phyloP scores from a whole-genome alignment of 257 asterid species.

The Penstemon eatonii region DNA sequence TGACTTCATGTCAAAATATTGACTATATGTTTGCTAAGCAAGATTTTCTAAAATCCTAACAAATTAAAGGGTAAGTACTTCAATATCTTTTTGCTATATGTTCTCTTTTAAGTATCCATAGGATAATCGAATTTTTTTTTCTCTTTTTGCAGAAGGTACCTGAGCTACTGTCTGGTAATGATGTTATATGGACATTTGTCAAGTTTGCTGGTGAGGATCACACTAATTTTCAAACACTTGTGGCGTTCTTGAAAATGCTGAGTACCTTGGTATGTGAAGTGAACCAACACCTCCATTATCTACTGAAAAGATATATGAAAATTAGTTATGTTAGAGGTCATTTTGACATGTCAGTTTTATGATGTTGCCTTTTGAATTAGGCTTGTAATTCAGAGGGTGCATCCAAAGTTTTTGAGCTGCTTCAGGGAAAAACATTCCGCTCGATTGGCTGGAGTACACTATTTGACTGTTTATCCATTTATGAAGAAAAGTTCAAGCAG shows the following conservation, averaged over 20 bases:
- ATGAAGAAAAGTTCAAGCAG: constrained; percentile 84
- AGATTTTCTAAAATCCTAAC: not conserved
- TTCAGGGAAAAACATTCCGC: constrained; percentile 82
- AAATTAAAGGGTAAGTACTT: not conserved
- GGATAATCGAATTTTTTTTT: not conserved
- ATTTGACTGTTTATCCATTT: constrained; percentile 79
- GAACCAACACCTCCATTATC: constrained; percentile 4
- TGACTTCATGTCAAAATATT: not conserved
- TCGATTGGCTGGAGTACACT: constrained; percentile 91
- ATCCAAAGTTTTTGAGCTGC: constrained; percentile 88
- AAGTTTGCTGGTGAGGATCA: constrained; percentile 97
- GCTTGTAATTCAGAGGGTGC: constrained; percentile 89
- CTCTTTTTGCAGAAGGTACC: constrained; percentile 75
- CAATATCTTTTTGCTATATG: not conserved
- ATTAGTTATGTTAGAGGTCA: not conserved
- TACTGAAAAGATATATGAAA: not conserved
- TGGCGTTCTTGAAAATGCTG: constrained; percentile 91
- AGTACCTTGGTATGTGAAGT: constrained; percentile 76
- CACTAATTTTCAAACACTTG: constrained; percentile 82
- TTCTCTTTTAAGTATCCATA: not conserved
- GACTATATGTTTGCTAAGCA: not conserved
- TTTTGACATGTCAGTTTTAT: constrained; percentile 28
- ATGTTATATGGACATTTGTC: constrained; percentile 94
- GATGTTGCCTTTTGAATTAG: constrained; percentile 47
- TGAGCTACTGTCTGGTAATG: constrained; percentile 85